phyloP scores from a whole-genome alignment of 495 filamentous ascomycete genomes.

The Zalerion maritima region DNA sequence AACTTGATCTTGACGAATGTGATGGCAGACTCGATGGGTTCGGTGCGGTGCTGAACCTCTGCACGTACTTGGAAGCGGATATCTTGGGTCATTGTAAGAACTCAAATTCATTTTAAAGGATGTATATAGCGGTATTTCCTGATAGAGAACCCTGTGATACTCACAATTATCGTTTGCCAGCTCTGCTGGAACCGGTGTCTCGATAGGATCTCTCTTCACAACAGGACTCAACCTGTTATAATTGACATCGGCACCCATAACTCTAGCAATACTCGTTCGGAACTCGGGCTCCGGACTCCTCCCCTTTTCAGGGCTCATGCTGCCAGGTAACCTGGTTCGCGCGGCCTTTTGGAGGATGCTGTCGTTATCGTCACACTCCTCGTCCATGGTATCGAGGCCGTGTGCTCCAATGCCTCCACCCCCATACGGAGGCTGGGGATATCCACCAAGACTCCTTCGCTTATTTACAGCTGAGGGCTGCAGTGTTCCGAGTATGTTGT shows the following conservation, averaged over 20 bases:
- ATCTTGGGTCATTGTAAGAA: slow-evolving; percentile 38
- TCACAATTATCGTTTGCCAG: slow-evolving; percentile 28
- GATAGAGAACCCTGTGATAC: slow-evolving; percentile 3
- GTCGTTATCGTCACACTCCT: slow-evolving; percentile 12
- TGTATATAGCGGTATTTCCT: slow-evolving; percentile 13
- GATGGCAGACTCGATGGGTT: slow-evolving; percentile 66
- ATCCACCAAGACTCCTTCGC: slow-evolving; percentile 8
- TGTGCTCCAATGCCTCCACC: slow-evolving; percentile 12
- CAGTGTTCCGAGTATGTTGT: slow-evolving; percentile 17
- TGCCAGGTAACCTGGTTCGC: slow-evolving; percentile 36
- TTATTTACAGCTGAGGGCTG: slow-evolving; percentile 3
- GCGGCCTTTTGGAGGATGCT: slow-evolving; percentile 33
- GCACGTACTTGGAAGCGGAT: slow-evolving; percentile 74
- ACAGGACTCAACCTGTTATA: neutral
- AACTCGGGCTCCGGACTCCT: slow-evolving; percentile 30
- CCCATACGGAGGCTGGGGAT: slow-evolving; percentile 15
- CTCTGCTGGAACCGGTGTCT: too few relatives aligned
- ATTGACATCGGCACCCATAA: slow-evolving; percentile 27
- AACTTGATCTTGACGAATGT: slow-evolving; percentile 43
- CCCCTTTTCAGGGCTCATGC: slow-evolving; percentile 35
- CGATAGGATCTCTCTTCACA: slow-evolving; percentile 4
- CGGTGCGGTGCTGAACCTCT: slow-evolving; percentile 74
- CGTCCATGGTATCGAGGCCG: slow-evolving; percentile 4
- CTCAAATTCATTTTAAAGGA: slow-evolving; percentile 14
- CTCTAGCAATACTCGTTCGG: slow-evolving; percentile 33